Base-by-base conservation (phyloP, 352 stramenopile species). In the Aphanomyces euteiches region DNA sequence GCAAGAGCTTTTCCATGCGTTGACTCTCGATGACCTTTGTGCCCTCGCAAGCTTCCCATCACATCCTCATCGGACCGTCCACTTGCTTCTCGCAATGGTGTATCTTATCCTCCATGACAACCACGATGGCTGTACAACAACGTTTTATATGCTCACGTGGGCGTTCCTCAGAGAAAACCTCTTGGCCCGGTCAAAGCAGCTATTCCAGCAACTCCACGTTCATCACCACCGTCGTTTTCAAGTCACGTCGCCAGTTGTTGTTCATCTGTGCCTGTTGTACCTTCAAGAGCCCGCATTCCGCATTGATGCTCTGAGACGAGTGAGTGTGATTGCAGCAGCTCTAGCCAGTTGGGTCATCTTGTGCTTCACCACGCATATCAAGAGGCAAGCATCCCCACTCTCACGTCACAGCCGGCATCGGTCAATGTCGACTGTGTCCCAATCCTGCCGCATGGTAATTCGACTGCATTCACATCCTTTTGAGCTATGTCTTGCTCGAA, bases 261-360 rank as follows among this genome's bases (percentile, higher is more conserved):
- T 34, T 12, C 45, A 50, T 19, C 13, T 70, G 17, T 70, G 64
- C 19, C 28, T 70, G 17, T 8, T 70, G 3, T 70, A 70, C 64
- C 47, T 70, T 15, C n/a, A 47, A 10, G 64, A 70, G 3, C 64
- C 64, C 7, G n/a, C 64, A 15, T 70, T 56, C 48, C 64, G 48
- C 3, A 41, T 70, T 21, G 4, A 47, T 17, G 48, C 47, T 6
- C 7, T 70, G 36, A 15, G 37, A 15, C 47, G 61, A 43, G 47
- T 70, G n/a, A 70, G 64, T 34, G 47, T 40, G 5, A 70, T 70
- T n/a, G 64, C 64, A 4, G 64, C 64, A 4, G 64, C 64, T 5
- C 36, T 70, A 40, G 48, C n/a, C 8, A 70, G 64, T 36, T 70
- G 64, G 64, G 54, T 63, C 6, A 15, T 53, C 5, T 41, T 70